Evolutionary conservation across 2,329 filamentous ascomycete species (phyloP).

Genomic region (Xylariomycetidae sp.): DNA sequence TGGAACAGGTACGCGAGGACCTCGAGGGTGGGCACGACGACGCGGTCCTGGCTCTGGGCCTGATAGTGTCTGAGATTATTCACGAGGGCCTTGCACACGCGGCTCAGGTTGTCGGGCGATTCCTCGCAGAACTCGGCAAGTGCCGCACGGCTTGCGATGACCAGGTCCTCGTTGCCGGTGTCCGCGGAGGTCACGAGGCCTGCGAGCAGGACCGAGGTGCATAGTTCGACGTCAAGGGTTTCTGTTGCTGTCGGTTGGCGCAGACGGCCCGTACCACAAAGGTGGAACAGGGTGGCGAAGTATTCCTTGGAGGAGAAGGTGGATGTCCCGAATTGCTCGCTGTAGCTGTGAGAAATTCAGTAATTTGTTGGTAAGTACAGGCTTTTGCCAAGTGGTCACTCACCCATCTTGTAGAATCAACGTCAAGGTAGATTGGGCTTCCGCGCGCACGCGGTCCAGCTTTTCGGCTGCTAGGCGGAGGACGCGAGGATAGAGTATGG

Average conservation of each 20-base stretch:
- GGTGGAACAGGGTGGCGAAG: slow-evolving; percentile 49
- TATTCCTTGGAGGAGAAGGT: slow-evolving; percentile 57
- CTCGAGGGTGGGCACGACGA: slow-evolving; percentile 72
- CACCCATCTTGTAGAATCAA: slow-evolving; percentile 43
- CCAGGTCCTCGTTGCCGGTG: slow-evolving; percentile 70
- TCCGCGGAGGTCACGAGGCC: slow-evolving; percentile 71
- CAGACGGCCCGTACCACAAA: slow-evolving; percentile 35
- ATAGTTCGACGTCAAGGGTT: slow-evolving; percentile 29
- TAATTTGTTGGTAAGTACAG: slow-evolving; percentile 2
- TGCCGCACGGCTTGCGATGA: slow-evolving; percentile 64
- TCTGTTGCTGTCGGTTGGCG: slow-evolving; percentile 32
- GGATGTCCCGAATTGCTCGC: slow-evolving; percentile 30
- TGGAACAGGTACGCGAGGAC: slow-evolving; percentile 74
- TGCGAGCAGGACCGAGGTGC: slow-evolving; percentile 53
- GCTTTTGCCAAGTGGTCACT: slow-evolving; percentile 14
- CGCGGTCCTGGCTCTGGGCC: slow-evolving; percentile 59
- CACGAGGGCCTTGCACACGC: slow-evolving; percentile 47
- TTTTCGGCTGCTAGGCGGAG: slow-evolving; percentile 80
- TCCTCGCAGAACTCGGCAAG: slow-evolving; percentile 51
- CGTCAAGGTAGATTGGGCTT: slow-evolving; percentile 53
- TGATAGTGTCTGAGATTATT: slow-evolving; percentile 49
- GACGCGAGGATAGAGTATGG: slow-evolving; percentile 42
- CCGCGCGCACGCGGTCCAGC: slow-evolving; percentile 75
- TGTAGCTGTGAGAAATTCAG: slow-evolving; percentile 28
- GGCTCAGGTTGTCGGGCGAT: slow-evolving; percentile 34